Evolutionary conservation across 305 asterid species (phyloP).

Genomic region (Ajuga reptans): DNA sequence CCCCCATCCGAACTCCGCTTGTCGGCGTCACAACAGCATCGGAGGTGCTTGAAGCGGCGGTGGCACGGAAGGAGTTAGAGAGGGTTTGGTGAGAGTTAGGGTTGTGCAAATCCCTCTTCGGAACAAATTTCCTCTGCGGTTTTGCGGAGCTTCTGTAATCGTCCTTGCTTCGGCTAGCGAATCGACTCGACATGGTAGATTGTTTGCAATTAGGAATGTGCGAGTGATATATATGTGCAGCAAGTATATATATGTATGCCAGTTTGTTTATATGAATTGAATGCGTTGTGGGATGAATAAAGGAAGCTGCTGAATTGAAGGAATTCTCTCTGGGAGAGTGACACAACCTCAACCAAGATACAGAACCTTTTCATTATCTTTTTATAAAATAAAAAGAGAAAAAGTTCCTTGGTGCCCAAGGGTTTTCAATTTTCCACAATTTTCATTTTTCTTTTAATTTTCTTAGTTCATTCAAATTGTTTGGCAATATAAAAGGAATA

Average conservation of each 20-base stretch:
- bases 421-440: background rate
- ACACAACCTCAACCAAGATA: background rate
- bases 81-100: constrained; percentile 45
- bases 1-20: constrained; percentile 41
- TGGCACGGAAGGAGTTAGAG: constrained; percentile 43
- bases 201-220: background rate
- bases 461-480: no score
- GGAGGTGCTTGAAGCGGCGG: constrained; percentile 19
- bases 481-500: no score
- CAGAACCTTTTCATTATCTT: no score
- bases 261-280: background rate
- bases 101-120: constrained; percentile 38
- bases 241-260: background rate
- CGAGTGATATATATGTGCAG: background rate
- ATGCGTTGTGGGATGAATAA: background rate
- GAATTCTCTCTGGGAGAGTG: background rate
- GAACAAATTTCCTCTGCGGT: constrained; percentile 43
- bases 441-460: no score
- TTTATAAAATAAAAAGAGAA: no score
- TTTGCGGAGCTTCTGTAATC: constrained; percentile 35
- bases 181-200: constrained; percentile 49
- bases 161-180: constrained; percentile 24
- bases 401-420: background rate
- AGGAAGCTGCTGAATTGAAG: background rate
- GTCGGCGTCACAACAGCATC: constrained; percentile 25